Base-by-base conservation (phyloP, 1,284 basidiomycete species). In the Boletus semigastroideus region DNA sequence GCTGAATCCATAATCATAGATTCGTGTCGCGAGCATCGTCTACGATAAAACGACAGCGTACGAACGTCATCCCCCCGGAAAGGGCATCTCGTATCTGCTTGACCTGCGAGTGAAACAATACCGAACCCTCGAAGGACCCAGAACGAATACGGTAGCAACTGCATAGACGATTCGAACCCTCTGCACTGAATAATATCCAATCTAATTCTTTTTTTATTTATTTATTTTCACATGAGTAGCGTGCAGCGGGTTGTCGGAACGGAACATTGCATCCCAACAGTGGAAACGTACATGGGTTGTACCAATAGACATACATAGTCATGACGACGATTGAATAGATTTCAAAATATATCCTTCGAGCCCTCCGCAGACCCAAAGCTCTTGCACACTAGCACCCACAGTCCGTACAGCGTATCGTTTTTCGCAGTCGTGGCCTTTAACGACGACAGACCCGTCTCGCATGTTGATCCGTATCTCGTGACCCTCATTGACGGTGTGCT, bases 371-470 rank as follows among this genome's bases (percentile, higher is more conserved):
- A 88, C 73, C 89, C 89, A 92, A 33, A 98, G 75, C 71, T 98
- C 94, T 74, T 98, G 94, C 46, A 98, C 94, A 66, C 92, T 95
- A 40, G 83, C 75, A 11, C 94, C 94, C 1, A 98, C 87, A 3
- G 87, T 82, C 38, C 86, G 82, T 11, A 92, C 80, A 12, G 65
- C 62, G 65, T 95, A 97, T 36, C 67, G 71, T 71, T 82, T 86
- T 53, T 65, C 71, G 68, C 76, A 72, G 59, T 72, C 63, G 58
- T 75, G 59, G 53, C 74, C 65, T 25, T 60, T 69, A 41, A 92
- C 79, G 28, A 77, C 72, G 17, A 93, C 77, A 46, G 73, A 74
- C 2, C 92, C 94, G 59, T 83, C 79, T 31, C 74, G 76, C 74
- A 91, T 92, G 48, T 81, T 76, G 38, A 96, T 79, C 55, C 79